Evolutionary conservation across 2,329 filamentous ascomycete genomes (phyloP), one percentile per base, ranked within the genome.

Genomic region (Graphium sp.): DNA sequence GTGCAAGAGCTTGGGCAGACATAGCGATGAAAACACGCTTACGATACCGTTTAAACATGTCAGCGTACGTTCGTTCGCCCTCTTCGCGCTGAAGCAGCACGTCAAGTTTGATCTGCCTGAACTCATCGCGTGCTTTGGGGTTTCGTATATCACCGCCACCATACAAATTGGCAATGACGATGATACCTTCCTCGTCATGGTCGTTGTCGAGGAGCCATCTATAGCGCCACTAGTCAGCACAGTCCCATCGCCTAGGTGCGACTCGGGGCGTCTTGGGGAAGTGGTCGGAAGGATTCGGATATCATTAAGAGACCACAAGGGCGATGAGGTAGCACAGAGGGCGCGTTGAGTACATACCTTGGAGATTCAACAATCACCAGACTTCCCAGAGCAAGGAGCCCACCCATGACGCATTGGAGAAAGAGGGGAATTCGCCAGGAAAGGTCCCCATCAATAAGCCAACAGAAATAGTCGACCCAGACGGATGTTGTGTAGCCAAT

Each of bases 151-250:
- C 89, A 35, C 89, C 89, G 45, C 80, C 83, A 31, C 89, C 89
- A 45, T 95, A 95, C 6, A 98, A 64, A 48, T 95, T 95, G 34
- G 89, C 89, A 55, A 98, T 95, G 27, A 98, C 89, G 17, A 94
- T 77, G 53, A 98, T 94, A 30, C 89, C 89, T 51, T 98, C 89
- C 50, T 98, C 89, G 45, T 98, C 89, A 44, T 94, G 81, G 42
- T 98, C 89, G 46, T 93, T 93, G 48, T 98, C 89, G 26, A 98
- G 63, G 7, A 98, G 71, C 89, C 89, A 98, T 58, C 87, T 89
- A 39, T 7, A 26, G n/a, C n/a, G n/a, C n/a, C n/a, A n/a, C n/a
- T n/a, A n/a, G n/a, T n/a, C n/a, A n/a, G n/a, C n/a, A n/a, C n/a
- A n/a, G n/a, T n/a, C n/a, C n/a, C n/a, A n/a, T n/a, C n/a, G n/a